Conservation (phyloP, 2,329 filamentous ascomycete species). For the Bisporella sp. region DNA sequence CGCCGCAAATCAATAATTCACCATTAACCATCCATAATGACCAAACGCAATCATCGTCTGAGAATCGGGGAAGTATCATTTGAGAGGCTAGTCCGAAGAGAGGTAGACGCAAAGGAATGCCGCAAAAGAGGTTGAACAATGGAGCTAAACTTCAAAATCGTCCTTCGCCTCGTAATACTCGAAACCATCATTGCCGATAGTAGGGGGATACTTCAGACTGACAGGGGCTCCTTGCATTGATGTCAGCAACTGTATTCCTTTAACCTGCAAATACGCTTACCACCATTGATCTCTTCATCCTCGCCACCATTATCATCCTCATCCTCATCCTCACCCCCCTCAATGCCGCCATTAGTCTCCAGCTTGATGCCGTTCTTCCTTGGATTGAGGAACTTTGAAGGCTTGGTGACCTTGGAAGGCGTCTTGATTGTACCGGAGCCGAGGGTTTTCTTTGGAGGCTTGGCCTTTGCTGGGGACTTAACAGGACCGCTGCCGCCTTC, state of each 20-base stretch:
- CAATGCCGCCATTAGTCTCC: conserved; percentile 1
- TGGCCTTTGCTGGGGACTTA: not conserved
- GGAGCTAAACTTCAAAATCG: not conserved
- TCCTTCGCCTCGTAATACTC: not conserved
- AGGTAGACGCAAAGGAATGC: too few species aligned
- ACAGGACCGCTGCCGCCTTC: not conserved
- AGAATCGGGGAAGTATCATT: too few species aligned
- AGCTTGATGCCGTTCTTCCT: not conserved
- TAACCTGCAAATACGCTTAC: not conserved
- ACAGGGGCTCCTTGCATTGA: too few species aligned
- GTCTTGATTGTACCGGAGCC: conserved; percentile 10
- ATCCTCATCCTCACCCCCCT: not conserved
- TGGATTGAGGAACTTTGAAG: not conserved
- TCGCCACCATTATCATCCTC: not conserved
- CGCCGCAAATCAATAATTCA: too few species aligned
- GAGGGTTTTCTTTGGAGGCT: not conserved
- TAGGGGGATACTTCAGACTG: not conserved
- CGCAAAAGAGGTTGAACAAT: not conserved
- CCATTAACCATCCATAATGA: too few species aligned
- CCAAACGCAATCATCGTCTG: too few species aligned
- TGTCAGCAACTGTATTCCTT: not conserved
- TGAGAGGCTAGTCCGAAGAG: too few species aligned
- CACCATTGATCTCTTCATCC: not conserved
- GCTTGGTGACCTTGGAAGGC: conserved; percentile 6
- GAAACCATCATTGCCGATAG: not conserved